These are phyloP conservation scores for Vanrija sp. DNA, from an alignment of 1,284 basidiomycete genomes.

Conservation along the genomic window DNA sequence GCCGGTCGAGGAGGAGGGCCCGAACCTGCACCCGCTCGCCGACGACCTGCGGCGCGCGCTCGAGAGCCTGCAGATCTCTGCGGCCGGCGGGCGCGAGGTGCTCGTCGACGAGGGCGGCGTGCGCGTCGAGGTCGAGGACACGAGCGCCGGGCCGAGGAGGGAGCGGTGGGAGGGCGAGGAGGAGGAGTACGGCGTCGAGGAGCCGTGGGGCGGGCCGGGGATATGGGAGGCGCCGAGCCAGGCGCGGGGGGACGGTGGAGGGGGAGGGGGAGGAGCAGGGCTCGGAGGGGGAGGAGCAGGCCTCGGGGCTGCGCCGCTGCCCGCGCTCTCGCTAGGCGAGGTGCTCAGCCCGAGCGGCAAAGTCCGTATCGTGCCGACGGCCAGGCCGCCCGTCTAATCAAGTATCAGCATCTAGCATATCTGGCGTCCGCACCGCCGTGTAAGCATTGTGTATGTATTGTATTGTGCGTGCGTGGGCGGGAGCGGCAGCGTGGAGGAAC, in stretches of 20 bases:
- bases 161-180: conserved; percentile 14
- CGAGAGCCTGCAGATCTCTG: conserved; percentile 47
- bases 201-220: conserved; percentile 3
- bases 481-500: too few species aligned
- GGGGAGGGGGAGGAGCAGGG: background rate
- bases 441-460: too few species aligned
- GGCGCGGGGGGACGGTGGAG: background rate
- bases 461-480: too few species aligned
- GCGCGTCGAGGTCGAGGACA: conserved; percentile 43
- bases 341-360: too few species aligned
- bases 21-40: conserved; percentile 79
- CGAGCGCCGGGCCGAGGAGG: conserved; percentile 17
- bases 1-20: conserved; percentile 83
- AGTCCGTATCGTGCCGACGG: too few species aligned
- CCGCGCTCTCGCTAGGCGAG: too few species aligned
- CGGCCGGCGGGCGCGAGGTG: conserved; percentile 31
- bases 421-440: too few species aligned
- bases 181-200: conserved; percentile 10
- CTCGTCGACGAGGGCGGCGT: conserved; percentile 43
- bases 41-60: conserved; percentile 82
- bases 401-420: too few species aligned
- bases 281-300: too few species aligned
- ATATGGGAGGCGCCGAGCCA: conserved; percentile 13
- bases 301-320: too few species aligned
- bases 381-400: too few species aligned